phyloP scores from a whole-genome alignment of 371 early-diverging fungal genomes.

The Mortierella sp. region DNA sequence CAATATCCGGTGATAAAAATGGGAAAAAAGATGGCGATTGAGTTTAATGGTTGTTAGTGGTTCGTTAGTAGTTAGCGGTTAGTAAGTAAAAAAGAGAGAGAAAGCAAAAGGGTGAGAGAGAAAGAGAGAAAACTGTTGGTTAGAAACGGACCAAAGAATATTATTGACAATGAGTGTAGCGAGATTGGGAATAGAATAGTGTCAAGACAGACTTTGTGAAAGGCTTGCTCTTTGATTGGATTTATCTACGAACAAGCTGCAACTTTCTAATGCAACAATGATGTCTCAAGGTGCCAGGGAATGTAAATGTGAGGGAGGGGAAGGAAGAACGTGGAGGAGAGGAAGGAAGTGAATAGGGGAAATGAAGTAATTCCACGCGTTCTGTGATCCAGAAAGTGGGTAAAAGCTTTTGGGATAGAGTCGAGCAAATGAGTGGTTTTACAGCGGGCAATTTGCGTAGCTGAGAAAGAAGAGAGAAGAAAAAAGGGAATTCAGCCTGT shows the following conservation, averaged over 20 bases:
- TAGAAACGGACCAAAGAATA: neutral
- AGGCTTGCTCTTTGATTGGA: neutral
- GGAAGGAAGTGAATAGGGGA: neutral
- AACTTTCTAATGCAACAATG: no score
- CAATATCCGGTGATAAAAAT: no score
- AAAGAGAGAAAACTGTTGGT: slow-evolving; percentile 10
- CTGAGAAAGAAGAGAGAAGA: neutral
- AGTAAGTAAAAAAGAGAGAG: neutral
- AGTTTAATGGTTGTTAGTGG: neutral
- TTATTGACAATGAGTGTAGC: neutral
- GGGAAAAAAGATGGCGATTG: neutral
- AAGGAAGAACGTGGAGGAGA: neutral
- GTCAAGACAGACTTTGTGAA: neutral
- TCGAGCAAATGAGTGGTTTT: neutral
- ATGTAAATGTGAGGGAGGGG: neutral
- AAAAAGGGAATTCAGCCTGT: neutral
- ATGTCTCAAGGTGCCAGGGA: neutral
- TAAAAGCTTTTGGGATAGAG: neutral
- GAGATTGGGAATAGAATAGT: neutral
- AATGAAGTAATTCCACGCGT: neutral
- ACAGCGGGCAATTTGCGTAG: neutral
- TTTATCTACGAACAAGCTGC: neutral
- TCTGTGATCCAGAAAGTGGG: slow-evolving; percentile 1
- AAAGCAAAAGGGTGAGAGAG: slow-evolving; percentile 3
- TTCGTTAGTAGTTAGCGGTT: slow-evolving; percentile 1